Evolutionary conservation across 1,284 basidiomycete genomes (phyloP).

Genomic region (Mixia osmundae): DNA sequence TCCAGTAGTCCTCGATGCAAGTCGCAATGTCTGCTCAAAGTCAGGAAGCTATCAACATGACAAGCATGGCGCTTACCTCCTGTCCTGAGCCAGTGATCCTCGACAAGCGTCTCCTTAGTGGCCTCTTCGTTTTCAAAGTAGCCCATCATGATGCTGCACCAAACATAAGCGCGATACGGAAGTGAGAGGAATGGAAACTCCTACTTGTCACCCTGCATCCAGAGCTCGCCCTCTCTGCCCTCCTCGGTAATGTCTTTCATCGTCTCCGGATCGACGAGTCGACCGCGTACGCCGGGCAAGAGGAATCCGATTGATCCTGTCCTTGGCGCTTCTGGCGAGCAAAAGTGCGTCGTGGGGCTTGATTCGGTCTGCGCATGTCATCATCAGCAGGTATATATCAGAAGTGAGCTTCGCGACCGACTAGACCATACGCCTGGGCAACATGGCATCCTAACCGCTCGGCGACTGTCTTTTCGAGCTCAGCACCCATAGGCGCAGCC

Average conservation of each 20-base stretch:
- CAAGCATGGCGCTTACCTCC: too few species aligned
- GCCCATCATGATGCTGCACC: constrained; percentile 13
- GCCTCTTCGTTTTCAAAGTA: constrained; percentile 19
- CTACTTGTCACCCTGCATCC: constrained; percentile 40
- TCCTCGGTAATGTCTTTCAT: constrained; percentile 26
- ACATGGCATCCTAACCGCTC: not conserved
- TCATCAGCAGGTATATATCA: too few species aligned
- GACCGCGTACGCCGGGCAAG: constrained; percentile 50
- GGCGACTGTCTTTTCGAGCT: not conserved
- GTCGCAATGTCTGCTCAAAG: constrained; percentile 1
- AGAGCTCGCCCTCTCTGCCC: constrained; percentile 48
- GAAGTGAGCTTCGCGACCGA: too few species aligned
- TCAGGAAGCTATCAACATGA: constrained; percentile 8
- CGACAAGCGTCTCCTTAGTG: constrained; percentile 14
- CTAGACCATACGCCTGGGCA: constrained; percentile 42
- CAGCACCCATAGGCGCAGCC: not conserved
- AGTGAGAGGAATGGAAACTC: not conserved
- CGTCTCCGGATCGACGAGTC: constrained; percentile 39
- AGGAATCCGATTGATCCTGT: constrained; percentile 44
- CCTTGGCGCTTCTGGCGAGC: constrained; percentile 23
- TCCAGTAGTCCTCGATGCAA: constrained; percentile 11
- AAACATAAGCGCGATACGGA: not conserved
- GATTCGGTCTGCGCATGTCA: too few species aligned
- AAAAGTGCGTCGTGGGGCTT: constrained; percentile 31
- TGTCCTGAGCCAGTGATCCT: constrained; percentile 16